Evolutionary conservation across 2,329 filamentous ascomycete species (phyloP).

Genomic region (Fusarium coffeatum): DNA sequence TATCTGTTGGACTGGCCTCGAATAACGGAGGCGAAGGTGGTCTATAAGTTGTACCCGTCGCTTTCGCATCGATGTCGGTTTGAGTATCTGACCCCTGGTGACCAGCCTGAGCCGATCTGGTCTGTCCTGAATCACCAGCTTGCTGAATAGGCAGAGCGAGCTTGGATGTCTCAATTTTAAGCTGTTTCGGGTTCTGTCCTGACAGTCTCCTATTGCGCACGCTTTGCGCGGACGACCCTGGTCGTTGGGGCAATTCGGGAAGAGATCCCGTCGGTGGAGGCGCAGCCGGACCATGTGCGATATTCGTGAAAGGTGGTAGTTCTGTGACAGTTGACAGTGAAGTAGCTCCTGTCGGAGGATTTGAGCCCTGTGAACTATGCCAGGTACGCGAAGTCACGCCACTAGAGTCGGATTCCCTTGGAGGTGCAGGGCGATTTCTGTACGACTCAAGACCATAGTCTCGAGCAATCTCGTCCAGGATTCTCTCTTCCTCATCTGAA

Average conservation of each 20-base stretch:
- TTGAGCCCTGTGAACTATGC: slow-evolving; percentile 82
- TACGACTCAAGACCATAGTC: slow-evolving; percentile 88
- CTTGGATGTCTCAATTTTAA: slow-evolving; percentile 84
- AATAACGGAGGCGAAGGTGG: slow-evolving; percentile 45
- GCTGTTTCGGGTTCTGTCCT: slow-evolving; percentile 80
- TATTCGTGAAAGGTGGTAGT: slow-evolving; percentile 48
- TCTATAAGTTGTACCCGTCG: slow-evolving; percentile 22
- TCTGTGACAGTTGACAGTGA: slow-evolving; percentile 76
- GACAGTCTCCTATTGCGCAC: slow-evolving; percentile 84
- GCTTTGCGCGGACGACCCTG: slow-evolving; percentile 56
- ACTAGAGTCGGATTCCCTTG: slow-evolving; percentile 85
- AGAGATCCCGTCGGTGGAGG: slow-evolving; percentile 64
- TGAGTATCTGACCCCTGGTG: slow-evolving; percentile 16
- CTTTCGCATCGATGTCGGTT: slow-evolving; percentile 16
- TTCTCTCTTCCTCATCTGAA: slow-evolving; percentile 78
- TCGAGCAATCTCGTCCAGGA: slow-evolving; percentile 88
- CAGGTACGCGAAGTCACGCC: slow-evolving; percentile 81
- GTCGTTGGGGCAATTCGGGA: slow-evolving; percentile 56
- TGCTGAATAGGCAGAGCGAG: slow-evolving; percentile 41
- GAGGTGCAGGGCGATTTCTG: slow-evolving; percentile 68
- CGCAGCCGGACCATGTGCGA: slow-evolving; percentile 47
- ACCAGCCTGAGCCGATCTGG: slow-evolving; percentile 26
- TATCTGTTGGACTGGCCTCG: slow-evolving; percentile 47
- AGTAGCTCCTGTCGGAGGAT: slow-evolving; percentile 61
- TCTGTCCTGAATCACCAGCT: slow-evolving; percentile 20